These are phyloP conservation scores for Pythium volutum DNA, from an alignment of 352 stramenopile species.

Conservation along the genomic window DNA sequence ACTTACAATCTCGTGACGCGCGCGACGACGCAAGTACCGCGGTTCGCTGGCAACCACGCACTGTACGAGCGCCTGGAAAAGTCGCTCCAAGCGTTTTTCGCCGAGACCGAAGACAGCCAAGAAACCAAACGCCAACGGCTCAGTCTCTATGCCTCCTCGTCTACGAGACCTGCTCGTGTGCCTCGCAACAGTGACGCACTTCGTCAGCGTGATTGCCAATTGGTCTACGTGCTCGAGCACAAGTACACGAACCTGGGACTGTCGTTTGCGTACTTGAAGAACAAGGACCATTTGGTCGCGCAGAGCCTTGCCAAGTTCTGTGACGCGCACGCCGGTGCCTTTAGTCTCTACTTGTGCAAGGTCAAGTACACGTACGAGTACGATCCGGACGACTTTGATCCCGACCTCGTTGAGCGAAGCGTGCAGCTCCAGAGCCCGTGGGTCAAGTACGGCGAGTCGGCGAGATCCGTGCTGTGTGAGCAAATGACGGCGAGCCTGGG, in stretches of 20 bases:
- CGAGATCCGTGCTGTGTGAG: background rate
- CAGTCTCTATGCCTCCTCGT: background rate
- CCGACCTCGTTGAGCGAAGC: constrained; percentile 1
- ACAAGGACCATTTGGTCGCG: constrained; percentile 11
- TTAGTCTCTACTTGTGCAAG: constrained; percentile 12
- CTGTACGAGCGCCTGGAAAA: constrained; percentile 4
- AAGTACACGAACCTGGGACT: constrained; percentile 20
- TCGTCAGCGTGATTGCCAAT: background rate
- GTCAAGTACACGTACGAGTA: constrained; percentile 12
- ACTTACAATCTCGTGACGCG: constrained; percentile 24
- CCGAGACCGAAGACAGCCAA: background rate
- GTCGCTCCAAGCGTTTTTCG: constrained; percentile 12
- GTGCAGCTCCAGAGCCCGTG: constrained; percentile 13
- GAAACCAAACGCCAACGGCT: background rate
- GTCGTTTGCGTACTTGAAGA: constrained; percentile 20
- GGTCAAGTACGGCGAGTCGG: constrained; percentile 17
- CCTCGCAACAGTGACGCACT: background rate
- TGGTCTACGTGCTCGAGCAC: constrained; percentile 25
- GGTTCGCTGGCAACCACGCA: constrained; percentile 4
- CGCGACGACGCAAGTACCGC: background rate
- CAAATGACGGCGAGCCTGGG: constrained; percentile 12
- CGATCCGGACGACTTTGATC: constrained; percentile 5
- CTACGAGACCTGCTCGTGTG: too few relatives aligned
- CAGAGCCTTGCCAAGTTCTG: constrained; percentile 21
- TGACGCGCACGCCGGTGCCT: constrained; percentile 6